Evolutionary conservation across 805 yeast genomes (phyloP).

Genomic region (Candida odintsovae): DNA sequence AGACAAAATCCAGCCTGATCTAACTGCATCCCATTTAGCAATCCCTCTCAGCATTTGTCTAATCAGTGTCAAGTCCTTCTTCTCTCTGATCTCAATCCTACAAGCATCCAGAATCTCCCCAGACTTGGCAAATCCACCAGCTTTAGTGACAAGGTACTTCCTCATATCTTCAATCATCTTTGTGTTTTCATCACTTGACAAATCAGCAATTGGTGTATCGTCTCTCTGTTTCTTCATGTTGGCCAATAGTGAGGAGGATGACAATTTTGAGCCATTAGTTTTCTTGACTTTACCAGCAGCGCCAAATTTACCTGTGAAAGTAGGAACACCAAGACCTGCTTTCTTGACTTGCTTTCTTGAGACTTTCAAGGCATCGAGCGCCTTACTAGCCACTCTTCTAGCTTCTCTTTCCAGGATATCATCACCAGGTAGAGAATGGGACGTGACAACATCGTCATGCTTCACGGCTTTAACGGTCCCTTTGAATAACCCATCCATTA

Average conservation of each 20-base stretch:
- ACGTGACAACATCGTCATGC: constrained; percentile 71
- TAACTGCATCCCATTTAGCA: constrained; percentile 57
- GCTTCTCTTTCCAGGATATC: constrained; percentile 54
- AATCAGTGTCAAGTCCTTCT: constrained; percentile 51
- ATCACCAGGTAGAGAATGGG: constrained; percentile 30
- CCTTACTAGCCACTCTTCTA: constrained; percentile 45
- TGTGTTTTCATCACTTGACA: constrained; percentile 4
- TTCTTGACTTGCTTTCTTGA: constrained; percentile 41
- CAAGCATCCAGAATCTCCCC: constrained; percentile 38
- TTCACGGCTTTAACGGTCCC: constrained; percentile 67
- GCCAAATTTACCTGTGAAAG: constrained; percentile 96
- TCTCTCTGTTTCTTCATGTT: constrained; percentile 38
- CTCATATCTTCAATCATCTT: constrained; percentile 34
- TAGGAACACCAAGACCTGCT: constrained; percentile 69
- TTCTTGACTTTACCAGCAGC: constrained; percentile 55
- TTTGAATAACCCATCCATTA: constrained; percentile 74
- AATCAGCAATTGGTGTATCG: constrained; percentile 1
- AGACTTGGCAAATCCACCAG: constrained; percentile 41
- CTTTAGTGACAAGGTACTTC: constrained; percentile 30
- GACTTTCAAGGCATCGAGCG: constrained; percentile 49
- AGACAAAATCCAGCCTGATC: constrained; percentile 61
- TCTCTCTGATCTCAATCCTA: constrained; percentile 35
- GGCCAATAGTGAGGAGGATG: constrained; percentile 47
- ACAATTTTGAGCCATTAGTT: constrained; percentile 4
- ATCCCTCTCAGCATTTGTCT: constrained; percentile 65